phyloP scores from a whole-genome alignment of 202 grass and related monocot species.

The Zoysia matrella region DNA sequence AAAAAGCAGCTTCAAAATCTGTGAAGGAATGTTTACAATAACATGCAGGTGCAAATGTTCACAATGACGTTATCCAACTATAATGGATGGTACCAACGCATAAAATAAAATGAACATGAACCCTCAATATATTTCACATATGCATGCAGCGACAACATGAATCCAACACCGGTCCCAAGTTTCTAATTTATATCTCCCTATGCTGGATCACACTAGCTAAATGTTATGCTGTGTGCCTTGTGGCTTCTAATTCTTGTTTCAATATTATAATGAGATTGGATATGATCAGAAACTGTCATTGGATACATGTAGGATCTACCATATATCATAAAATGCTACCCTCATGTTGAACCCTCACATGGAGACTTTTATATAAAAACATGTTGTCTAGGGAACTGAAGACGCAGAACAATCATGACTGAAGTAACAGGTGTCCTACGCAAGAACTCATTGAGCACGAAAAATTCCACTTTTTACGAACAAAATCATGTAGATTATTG shows the following conservation, averaged over 20 bases:
- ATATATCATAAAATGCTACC: background rate
- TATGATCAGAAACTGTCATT: background rate
- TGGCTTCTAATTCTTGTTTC: slow-evolving; percentile 6
- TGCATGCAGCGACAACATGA: too few species aligned
- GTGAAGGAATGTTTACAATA: slow-evolving; percentile 4
- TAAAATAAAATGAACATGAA: background rate
- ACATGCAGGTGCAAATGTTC: background rate
- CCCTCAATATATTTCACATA: too few species aligned
- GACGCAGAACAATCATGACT: background rate
- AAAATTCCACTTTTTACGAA: background rate
- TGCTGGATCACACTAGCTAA: background rate
- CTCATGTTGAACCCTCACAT: background rate
- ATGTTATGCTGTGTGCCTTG: background rate
- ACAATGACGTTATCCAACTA: background rate
- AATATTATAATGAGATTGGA: background rate
- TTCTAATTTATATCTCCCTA: background rate
- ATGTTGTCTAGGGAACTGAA: background rate
- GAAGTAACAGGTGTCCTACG: background rate
- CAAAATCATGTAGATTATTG: background rate
- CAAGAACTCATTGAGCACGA: background rate
- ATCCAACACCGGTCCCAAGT: background rate
- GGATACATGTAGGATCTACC: background rate
- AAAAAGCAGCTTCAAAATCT: background rate
- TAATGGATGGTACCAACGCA: background rate
- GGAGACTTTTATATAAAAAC: background rate